phyloP scores from a whole-genome alignment of 441 rosid species.

The Syzygium malaccense region DNA sequence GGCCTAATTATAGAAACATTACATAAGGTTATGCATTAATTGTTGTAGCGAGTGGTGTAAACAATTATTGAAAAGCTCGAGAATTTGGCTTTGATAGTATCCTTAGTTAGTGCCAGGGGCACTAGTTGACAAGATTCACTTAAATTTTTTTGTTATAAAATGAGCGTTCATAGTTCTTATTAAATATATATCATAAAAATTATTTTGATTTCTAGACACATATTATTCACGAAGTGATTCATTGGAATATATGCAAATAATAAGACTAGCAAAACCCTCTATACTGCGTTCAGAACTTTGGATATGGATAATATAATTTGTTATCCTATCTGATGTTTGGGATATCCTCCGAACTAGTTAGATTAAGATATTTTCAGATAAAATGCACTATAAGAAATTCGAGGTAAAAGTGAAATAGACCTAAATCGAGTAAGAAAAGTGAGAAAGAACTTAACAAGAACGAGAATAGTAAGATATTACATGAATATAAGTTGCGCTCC shows the following conservation, averaged over 20 bases:
- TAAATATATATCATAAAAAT: neutral
- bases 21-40: neutral
- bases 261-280: neutral
- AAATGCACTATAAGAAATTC: neutral
- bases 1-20: neutral
- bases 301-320: neutral
- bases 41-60: neutral
- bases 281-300: neutral
- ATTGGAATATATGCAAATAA: neutral
- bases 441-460: neutral
- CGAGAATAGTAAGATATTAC: neutral
- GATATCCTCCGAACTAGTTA: accelerated
- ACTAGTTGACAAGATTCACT: neutral
- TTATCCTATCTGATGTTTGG: neutral
- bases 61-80: neutral
- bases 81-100: neutral
- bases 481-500: neutral
- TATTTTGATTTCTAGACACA: neutral
- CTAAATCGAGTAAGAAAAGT: neutral
- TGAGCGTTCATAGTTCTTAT: neutral
- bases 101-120: accelerated
- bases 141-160: neutral
- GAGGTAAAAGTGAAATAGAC: neutral
- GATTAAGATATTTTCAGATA: neutral
- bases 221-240: neutral